A percentile compares a stretch with the other conserved stretches of the same genome.
phyloP scores from a whole-genome alignment of 2,329 filamentous ascomycete genomes.

The Fusarium nygamai region DNA sequence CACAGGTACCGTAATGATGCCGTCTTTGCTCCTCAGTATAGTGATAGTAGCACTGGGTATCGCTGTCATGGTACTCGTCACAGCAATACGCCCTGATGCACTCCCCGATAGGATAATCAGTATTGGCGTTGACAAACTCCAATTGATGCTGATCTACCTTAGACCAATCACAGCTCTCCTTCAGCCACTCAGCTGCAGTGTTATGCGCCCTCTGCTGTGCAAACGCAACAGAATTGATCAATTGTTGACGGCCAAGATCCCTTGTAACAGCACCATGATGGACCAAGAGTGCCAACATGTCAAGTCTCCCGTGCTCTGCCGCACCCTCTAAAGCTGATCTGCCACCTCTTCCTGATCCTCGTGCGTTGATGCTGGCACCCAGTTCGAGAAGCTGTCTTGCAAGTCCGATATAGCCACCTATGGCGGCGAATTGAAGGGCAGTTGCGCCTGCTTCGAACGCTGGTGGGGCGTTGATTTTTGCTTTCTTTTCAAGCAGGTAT shows the following conservation, averaged over 20 bases:
- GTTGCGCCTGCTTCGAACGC: accelerated
- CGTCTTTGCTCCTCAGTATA: background rate
- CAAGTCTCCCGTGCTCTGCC: accelerated
- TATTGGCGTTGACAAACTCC: background rate
- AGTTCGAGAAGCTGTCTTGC: accelerated
- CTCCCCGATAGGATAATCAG: accelerated
- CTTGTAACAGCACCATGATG: accelerated
- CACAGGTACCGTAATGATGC: accelerated
- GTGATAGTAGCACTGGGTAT: accelerated
- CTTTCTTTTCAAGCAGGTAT: accelerated
- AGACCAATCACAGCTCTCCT: accelerated
- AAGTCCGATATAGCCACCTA: accelerated
- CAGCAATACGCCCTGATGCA: background rate
- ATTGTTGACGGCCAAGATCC: accelerated
- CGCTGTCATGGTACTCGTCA: background rate
- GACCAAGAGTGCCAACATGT: accelerated
- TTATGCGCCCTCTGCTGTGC: accelerated
- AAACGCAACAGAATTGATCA: accelerated
- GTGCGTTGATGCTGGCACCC: background rate
- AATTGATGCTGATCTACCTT: accelerated
- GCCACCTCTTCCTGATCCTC: accelerated
- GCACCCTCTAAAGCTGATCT: background rate
- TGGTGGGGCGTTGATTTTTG: background rate
- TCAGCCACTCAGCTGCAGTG: background rate
- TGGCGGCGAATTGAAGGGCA: accelerated